Percentiles rank a stretch among this genome's conserved stretches.
Conservation (phyloP, 202 grass and related monocot genomes). For the Cymbopogon flexuosus region DNA sequence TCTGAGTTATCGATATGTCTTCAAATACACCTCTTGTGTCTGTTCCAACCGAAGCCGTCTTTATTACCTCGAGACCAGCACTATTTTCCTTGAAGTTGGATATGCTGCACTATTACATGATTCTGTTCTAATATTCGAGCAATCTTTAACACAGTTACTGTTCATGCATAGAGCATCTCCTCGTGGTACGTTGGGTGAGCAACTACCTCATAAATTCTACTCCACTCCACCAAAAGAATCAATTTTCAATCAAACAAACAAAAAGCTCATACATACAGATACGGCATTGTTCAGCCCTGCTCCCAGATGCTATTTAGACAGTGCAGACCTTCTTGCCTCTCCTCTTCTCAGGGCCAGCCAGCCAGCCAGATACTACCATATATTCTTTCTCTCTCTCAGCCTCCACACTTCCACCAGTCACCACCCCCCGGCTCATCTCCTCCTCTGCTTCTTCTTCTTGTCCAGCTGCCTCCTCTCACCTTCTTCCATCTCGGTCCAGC, state of each 20-base stretch:
- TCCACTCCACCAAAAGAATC: neutral
- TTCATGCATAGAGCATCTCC: too few relatives aligned
- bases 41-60: too few relatives aligned
- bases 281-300: slow-evolving; percentile 12
- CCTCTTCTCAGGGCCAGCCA: neutral
- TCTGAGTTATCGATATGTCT: too few relatives aligned
- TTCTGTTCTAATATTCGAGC: too few relatives aligned
- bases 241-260: neutral
- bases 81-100: too few relatives aligned
- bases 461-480: neutral
- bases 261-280: neutral
- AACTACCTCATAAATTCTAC: slow-evolving; percentile 24
- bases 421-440: neutral
- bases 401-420: neutral
- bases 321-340: neutral
- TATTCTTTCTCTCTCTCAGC: neutral
- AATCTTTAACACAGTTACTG: too few relatives aligned
- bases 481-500: neutral
- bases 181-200: too few relatives aligned
- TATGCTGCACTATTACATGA: too few relatives aligned
- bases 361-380: slow-evolving; percentile 25
- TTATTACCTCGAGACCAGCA: too few relatives aligned
- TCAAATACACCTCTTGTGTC: too few relatives aligned
- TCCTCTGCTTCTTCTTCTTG: too few relatives aligned
- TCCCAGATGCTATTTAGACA: slow-evolving; percentile 37